Conservation (phyloP, 345 rosid species). For the Microthlaspi erraticum region DNA sequence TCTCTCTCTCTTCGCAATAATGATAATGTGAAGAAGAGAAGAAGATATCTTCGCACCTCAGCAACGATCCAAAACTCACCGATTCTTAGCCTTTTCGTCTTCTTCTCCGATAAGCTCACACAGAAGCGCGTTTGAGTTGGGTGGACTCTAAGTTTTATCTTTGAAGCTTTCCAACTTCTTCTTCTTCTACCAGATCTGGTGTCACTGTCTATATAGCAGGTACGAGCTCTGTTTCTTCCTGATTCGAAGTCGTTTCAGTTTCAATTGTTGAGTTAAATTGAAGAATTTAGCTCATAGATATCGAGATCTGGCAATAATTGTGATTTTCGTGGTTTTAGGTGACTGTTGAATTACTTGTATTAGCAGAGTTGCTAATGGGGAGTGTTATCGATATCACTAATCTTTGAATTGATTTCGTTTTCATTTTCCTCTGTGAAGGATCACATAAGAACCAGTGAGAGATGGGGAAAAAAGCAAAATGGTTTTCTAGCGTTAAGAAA, state of each 20-base stretch:
- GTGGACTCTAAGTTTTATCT: neutral
- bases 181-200: slow-evolving; percentile 40
- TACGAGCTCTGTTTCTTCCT: neutral
- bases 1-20: slow-evolving; percentile 26
- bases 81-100: slow-evolving; percentile 33
- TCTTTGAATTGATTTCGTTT: slow-evolving; percentile 4
- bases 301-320: slow-evolving; percentile 34
- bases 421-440: slow-evolving; percentile 27
- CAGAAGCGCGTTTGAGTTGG: slow-evolving; percentile 3
- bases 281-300: slow-evolving; percentile 20
- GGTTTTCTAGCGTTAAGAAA: slow-evolving; percentile 89
- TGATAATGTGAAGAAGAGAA: slow-evolving; percentile 39
- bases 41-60: slow-evolving; percentile 43
- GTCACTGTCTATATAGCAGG: slow-evolving; percentile 36
- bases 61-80: slow-evolving; percentile 40
- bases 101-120: slow-evolving; percentile 32
- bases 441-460: slow-evolving; percentile 49
- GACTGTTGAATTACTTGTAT: neutral
- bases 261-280: neutral
- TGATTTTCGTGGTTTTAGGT: neutral
- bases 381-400: slow-evolving; percentile 13
- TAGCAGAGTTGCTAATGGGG: neutral
- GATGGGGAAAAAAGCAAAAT: slow-evolving; percentile 94
- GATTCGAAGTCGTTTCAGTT: slow-evolving; percentile 2
- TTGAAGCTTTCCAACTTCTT: slow-evolving; percentile 2